Evolutionary conservation across 257 asterid species (phyloP).

Genomic region (Penstemon newberryi): DNA sequence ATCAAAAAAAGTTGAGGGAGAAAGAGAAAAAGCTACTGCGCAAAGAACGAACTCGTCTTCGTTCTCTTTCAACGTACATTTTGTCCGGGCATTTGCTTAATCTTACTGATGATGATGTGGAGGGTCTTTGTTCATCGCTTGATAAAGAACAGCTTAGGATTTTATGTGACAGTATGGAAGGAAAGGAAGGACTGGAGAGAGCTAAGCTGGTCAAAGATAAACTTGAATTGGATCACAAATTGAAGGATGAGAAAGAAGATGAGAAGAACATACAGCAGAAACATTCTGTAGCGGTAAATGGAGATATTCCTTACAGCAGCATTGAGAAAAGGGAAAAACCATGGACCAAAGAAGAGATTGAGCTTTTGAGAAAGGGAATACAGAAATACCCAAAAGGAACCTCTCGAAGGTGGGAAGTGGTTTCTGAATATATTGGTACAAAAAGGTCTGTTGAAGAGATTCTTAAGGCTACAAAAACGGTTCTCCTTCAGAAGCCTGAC

Average conservation of each 20-base stretch:
- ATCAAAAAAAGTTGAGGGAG: slow-evolving; percentile 74
- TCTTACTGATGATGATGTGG: slow-evolving; percentile 64
- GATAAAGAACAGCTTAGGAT: slow-evolving; percentile 68
- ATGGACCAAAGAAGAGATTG: slow-evolving; percentile 90
- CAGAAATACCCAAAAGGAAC: slow-evolving; percentile 95
- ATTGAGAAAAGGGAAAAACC: slow-evolving; percentile 64
- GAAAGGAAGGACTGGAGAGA: slow-evolving; percentile 48
- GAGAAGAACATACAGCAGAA: slow-evolving; percentile 51
- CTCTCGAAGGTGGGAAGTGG: slow-evolving; percentile 95
- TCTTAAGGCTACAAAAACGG: slow-evolving; percentile 93
- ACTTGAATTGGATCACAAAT: slow-evolving; percentile 42
- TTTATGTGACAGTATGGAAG: slow-evolving; percentile 71
- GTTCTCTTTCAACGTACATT: slow-evolving; percentile 59
- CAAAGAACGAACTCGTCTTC: slow-evolving; percentile 79
- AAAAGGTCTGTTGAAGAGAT: slow-evolving; percentile 90
- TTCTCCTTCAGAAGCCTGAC: slow-evolving; percentile 93
- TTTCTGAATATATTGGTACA: slow-evolving; percentile 87
- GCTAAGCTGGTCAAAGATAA: slow-evolving; percentile 54
- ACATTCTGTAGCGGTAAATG: slow-evolving; percentile 47
- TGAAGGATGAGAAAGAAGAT: slow-evolving; percentile 45
- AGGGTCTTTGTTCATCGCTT: slow-evolving; percentile 65
- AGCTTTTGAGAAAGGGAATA: slow-evolving; percentile 83
- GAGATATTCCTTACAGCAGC: slow-evolving; percentile 34
- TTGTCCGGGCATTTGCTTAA: slow-evolving; percentile 51
- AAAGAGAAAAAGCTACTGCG: slow-evolving; percentile 85